Conservation (phyloP, 2,329 filamentous ascomycete species). For the Alternaria alternata region DNA sequence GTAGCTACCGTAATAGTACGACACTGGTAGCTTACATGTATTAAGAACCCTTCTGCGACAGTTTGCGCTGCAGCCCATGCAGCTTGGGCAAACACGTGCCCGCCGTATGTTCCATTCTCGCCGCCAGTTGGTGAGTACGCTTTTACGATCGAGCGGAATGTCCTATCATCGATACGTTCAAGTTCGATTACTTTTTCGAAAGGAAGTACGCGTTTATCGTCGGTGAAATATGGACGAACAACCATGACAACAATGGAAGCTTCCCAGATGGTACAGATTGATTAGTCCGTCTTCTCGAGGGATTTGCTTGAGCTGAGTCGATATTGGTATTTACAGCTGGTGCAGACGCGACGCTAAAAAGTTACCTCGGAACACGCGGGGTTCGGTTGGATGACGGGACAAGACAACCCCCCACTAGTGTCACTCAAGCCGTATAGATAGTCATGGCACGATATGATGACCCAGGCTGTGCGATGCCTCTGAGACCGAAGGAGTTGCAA, state of each 20-base stretch:
- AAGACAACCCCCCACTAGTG: neutral
- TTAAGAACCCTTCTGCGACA: conserved; percentile 58
- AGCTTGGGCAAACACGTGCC: conserved; percentile 66
- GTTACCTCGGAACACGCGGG: conserved; percentile 11
- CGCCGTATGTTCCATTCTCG: conserved; percentile 59
- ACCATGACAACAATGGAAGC: conserved; percentile 24
- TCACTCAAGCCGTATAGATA: neutral
- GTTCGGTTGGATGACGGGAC: neutral
- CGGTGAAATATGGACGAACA: conserved; percentile 38
- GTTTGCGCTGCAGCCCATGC: conserved; percentile 65
- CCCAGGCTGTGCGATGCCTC: neutral
- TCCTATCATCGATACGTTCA: conserved; percentile 52
- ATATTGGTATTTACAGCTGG: neutral
- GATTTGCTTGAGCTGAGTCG: neutral
- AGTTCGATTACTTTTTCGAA: conserved; percentile 54
- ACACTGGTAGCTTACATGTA: conserved; percentile 54
- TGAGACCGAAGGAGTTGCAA: neutral
- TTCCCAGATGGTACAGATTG: neutral
- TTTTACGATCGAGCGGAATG: conserved; percentile 51
- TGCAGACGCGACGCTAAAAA: neutral
- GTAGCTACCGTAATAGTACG: neutral
- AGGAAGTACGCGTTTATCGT: conserved; percentile 38
- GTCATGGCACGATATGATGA: neutral
- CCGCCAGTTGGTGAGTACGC: conserved; percentile 55
- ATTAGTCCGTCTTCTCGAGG: neutral